A percentile compares a stretch with the other conserved stretches of the same genome.
Conservation (phyloP, 2,329 filamentous ascomycete genomes). For the Aspergillus sp. region DNA sequence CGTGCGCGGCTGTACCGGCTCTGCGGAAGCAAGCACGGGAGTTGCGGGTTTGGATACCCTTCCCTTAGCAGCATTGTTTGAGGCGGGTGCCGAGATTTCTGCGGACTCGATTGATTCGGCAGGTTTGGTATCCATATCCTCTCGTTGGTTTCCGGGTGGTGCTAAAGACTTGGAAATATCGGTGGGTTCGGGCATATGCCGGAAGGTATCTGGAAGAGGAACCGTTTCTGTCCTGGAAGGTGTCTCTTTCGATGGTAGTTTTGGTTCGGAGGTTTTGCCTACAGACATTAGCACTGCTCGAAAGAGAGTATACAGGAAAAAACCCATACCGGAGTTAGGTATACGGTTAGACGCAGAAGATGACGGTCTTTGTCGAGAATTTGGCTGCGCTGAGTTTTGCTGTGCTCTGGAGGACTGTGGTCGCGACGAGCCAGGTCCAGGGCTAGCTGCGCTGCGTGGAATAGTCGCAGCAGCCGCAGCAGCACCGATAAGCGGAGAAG, state of each 20-base stretch:
- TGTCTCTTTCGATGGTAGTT: conserved; percentile 53
- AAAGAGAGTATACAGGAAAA: neutral
- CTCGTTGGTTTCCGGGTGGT: conserved; percentile 31
- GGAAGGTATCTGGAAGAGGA: conserved; percentile 31
- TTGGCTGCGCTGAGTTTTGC: conserved; percentile 70
- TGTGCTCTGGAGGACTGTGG: conserved; percentile 70
- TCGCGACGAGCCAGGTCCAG: conserved; percentile 58
- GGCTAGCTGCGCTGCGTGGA: conserved; percentile 62
- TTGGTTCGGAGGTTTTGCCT: conserved; percentile 50
- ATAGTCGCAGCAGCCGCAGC: conserved; percentile 58
- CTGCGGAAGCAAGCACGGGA: conserved; percentile 38
- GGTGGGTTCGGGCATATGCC: conserved; percentile 28
- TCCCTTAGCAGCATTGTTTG: conserved; percentile 29
- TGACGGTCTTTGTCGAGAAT: conserved; percentile 57
- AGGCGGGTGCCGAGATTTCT: conserved; percentile 22
- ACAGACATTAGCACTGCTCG: neutral
- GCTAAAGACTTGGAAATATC: conserved; percentile 18
- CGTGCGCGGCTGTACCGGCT: conserved; percentile 30
- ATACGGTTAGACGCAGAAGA: conserved; percentile 62
- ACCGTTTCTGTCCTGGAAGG: conserved; percentile 26
- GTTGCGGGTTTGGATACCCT: conserved; percentile 44
- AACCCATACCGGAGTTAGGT: conserved; percentile 52
- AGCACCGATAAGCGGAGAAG: conserved; percentile 71
- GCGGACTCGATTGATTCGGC: conserved; percentile 37
- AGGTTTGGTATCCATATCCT: conserved; percentile 35